Conservation (phyloP, 2,329 filamentous ascomycete species). For the Talaromyces sp. region DNA sequence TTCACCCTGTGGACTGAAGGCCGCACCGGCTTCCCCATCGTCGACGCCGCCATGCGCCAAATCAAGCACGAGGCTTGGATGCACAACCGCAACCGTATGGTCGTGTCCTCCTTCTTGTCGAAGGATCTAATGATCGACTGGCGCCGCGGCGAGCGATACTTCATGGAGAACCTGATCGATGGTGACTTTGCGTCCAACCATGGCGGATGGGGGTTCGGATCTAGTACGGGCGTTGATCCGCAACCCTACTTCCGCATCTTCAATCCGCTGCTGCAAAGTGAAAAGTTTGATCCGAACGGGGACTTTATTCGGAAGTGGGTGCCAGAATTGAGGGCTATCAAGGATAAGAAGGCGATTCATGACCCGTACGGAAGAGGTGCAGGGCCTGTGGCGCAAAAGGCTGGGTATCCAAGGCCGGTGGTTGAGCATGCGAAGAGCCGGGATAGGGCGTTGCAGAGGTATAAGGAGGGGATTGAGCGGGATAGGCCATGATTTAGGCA, state of each 20-base stretch:
- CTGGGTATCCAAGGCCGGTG: constrained; percentile 70
- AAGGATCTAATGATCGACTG: constrained; percentile 82
- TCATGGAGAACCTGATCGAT: constrained; percentile 77
- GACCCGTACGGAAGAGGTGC: constrained; percentile 72
- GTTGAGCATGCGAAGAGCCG: constrained; percentile 70
- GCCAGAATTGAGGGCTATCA: constrained; percentile 63
- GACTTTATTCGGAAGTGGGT: constrained; percentile 82
- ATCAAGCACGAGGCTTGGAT: constrained; percentile 66
- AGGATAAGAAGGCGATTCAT: constrained; percentile 66
- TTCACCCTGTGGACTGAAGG: constrained; percentile 74
- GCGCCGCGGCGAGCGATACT: constrained; percentile 75
- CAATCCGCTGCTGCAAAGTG: constrained; percentile 78
- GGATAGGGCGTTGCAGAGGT: constrained; percentile 64
- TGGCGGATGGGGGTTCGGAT: constrained; percentile 64
- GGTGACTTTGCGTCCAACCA: constrained; percentile 79
- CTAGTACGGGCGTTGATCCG: constrained; percentile 72
- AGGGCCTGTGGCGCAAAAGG: constrained; percentile 56
- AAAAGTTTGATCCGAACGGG: constrained; percentile 77
- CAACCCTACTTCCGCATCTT: constrained; percentile 91
- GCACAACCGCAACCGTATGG: constrained; percentile 84
- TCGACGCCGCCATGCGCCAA: constrained; percentile 84
- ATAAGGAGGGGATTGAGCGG: constrained; percentile 49
- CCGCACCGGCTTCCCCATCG: constrained; percentile 74
- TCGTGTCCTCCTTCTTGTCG: constrained; percentile 72
- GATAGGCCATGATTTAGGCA: not conserved